phyloP scores from a whole-genome alignment of 345 rosid genomes.

The Euphorbia pulcherrima region DNA sequence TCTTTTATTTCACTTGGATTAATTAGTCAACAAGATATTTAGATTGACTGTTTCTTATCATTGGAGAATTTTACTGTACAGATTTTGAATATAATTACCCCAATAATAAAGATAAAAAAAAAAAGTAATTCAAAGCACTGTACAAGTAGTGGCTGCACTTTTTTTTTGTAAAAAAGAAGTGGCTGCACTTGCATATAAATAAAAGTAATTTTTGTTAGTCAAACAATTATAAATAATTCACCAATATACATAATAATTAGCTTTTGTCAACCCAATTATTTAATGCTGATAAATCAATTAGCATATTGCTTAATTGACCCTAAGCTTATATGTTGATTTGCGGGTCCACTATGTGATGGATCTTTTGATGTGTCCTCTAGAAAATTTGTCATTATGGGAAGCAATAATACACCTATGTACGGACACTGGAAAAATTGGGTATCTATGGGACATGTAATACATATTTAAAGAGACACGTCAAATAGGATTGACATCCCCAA shows the following conservation, averaged over 20 bases:
- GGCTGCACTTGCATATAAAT: too few relatives aligned
- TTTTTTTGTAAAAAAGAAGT: too few relatives aligned
- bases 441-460: too few relatives aligned
- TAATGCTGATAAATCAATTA: not conserved
- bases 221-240: too few relatives aligned
- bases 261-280: not conserved
- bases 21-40: not conserved
- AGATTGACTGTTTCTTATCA: not conserved
- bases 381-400: too few relatives aligned
- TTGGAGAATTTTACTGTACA: not conserved
- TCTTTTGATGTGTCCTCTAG: not conserved
- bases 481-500: too few relatives aligned
- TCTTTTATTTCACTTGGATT: not conserved
- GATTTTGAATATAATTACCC: not conserved
- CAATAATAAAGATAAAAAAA: not conserved
- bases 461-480: too few relatives aligned
- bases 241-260: not conserved
- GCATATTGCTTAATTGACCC: not conserved
- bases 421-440: too few relatives aligned
- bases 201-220: too few relatives aligned
- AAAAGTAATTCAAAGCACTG: not conserved
- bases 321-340: conserved; percentile 1
- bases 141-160: conserved; percentile 1
- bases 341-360: not conserved
- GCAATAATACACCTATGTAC: too few relatives aligned